Conservation (phyloP, 768 basidiomycete genomes). For the Psilocybe azurescens region DNA sequence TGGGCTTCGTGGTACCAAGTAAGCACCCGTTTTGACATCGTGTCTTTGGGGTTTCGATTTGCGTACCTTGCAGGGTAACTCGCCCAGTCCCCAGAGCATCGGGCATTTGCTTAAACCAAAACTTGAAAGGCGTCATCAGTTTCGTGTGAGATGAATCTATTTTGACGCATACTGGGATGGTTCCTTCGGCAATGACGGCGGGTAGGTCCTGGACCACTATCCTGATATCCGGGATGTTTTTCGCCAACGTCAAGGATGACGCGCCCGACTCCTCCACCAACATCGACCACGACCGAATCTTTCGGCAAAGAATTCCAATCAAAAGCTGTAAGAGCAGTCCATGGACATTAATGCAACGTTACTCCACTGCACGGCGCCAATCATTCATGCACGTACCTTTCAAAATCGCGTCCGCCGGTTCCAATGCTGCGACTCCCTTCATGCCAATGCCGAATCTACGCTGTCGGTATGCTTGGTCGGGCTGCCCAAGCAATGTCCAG, state of each 20-base stretch:
- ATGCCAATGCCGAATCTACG: conserved; percentile 33
- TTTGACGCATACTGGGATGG: too few relatives aligned
- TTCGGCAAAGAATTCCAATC: conserved; percentile 57
- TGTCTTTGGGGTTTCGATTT: not conserved
- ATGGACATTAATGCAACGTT: not conserved
- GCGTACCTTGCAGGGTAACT: conserved; percentile 32
- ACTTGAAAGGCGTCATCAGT: not conserved
- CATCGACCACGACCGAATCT: conserved; percentile 64
- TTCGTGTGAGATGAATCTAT: too few relatives aligned
- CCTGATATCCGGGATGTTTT: conserved; percentile 42
- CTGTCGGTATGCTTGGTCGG: conserved; percentile 30
- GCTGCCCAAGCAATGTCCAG: conserved; percentile 26
- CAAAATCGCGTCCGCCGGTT: conserved; percentile 22
- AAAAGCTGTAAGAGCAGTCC: conserved; percentile 47
- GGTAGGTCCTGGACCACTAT: conserved; percentile 70
- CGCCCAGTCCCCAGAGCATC: conserved; percentile 31
- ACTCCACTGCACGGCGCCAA: not conserved
- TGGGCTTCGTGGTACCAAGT: conserved; percentile 23
- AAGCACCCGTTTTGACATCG: not conserved
- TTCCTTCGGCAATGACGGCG: conserved; percentile 42
- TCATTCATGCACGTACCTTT: conserved; percentile 16
- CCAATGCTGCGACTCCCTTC: conserved; percentile 25
- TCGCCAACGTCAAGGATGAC: conserved; percentile 37
- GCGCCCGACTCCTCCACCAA: conserved; percentile 70
- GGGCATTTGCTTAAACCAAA: conserved; percentile 26